These are phyloP conservation scores for Pleomassaria siparia DNA, from an alignment of 2,329 filamentous ascomycete species.

Conservation along the genomic window DNA sequence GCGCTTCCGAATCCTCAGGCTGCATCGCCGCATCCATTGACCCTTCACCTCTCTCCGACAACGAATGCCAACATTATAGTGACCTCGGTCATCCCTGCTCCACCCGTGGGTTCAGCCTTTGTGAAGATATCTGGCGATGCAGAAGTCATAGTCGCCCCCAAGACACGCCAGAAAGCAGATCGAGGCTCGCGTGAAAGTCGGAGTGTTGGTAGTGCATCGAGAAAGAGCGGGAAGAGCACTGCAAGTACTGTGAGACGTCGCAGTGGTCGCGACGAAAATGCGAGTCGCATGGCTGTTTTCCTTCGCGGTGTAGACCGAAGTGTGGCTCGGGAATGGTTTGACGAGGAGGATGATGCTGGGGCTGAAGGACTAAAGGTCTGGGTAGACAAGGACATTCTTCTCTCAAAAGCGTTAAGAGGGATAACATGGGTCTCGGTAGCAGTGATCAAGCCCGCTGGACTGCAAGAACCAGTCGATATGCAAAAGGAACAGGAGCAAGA, in stretches of 20 bases:
- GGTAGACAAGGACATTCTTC: conserved; percentile 77
- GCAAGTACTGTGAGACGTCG: conserved; percentile 68
- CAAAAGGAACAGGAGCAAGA: conserved; percentile 67
- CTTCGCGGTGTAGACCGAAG: conserved; percentile 75
- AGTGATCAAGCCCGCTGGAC: conserved; percentile 78
- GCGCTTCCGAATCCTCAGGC: conserved; percentile 81
- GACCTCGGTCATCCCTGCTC: conserved; percentile 76
- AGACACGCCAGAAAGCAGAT: conserved; percentile 72
- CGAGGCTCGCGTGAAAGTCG: conserved; percentile 68
- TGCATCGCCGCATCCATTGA: conserved; percentile 73
- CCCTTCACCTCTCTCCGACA: conserved; percentile 89
- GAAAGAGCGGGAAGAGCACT: conserved; percentile 74
- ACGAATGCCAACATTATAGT: conserved; percentile 92
- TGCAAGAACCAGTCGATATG: conserved; percentile 71
- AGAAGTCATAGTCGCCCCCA: conserved; percentile 96
- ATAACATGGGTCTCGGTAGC: conserved; percentile 78
- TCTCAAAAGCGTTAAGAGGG: conserved; percentile 71
- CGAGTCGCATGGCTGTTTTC: conserved; percentile 67
- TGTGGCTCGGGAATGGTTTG: conserved; percentile 75
- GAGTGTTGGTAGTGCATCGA: conserved; percentile 78
- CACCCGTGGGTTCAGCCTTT: conserved; percentile 70
- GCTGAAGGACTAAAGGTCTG: conserved; percentile 71
- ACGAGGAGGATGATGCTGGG: conserved; percentile 56
- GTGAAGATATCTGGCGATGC: conserved; percentile 92
- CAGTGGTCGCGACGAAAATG: conserved; percentile 64